Evolutionary conservation across 2,329 filamentous ascomycete genomes (phyloP), one percentile per base, ranked within the genome.

Genomic region (Cryphonectria radicalis): DNA sequence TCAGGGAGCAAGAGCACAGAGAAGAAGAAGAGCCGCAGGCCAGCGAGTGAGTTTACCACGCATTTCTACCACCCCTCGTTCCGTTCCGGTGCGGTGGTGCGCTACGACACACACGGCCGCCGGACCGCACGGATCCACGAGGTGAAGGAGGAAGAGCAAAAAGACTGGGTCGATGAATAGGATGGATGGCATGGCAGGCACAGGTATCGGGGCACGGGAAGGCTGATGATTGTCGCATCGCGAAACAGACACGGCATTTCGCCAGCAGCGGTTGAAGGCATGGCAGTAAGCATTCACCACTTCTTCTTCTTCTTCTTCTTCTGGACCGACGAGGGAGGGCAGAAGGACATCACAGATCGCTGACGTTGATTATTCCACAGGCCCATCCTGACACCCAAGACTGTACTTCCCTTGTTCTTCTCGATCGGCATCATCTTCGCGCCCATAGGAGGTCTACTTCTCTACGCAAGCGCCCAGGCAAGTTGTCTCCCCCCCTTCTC

Each of bases 231-330:
- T 25, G 19, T 46, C 25, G 63, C 43, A 32, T 64, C 66, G 40
- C 50, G 50, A 35, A 59, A 68, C 22, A 97, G 94, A 98, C 84
- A 98, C 95, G 72, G 96, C 96, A 14, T 99, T 98, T 81, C 90
- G 96, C 77, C 96, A 99, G 81, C 96, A 99, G 83, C 91, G 96
- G 80, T 84, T 99, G 82, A 98, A 98, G 84, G 96, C 96, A 85
- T 99, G 96, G 96, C 96, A 99, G 92, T 97, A 86, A 83, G 94
- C 43, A 63, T 43, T n/a, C 22, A 53, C 89, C 53, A 74, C 73
- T 25, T 57, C 73, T 25, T 57, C 32, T 43, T 13, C 40, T 57
- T 57, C 32, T 43, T 13, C 40, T 28, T 28, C 28, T 28, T 28
- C 28, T 57, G 19, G 13, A 43, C 25, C 1, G 40, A 19, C 1